Percentiles rank a stretch among this genome's conserved stretches.
phyloP scores from a whole-genome alignment of 768 basidiomycete genomes.

The Hygrophoropsis aurantiaca region DNA sequence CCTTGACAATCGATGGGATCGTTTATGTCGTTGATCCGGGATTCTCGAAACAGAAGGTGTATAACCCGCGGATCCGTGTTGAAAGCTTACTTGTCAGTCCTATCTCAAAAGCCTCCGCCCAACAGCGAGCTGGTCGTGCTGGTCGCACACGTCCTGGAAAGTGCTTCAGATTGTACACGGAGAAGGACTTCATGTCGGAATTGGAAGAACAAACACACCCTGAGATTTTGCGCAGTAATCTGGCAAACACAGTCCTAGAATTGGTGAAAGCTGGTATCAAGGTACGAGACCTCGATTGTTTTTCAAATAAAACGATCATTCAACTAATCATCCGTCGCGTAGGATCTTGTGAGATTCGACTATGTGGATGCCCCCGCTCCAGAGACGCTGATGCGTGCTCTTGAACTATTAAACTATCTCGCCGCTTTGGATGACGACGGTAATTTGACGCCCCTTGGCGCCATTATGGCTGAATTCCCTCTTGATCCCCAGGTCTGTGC shows the following conservation, averaged over 20 bases:
- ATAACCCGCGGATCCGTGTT: constrained; percentile 95
- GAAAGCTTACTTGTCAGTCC: constrained; percentile 92
- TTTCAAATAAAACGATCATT: constrained; percentile 1
- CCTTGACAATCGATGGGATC: constrained; percentile 96
- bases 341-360: constrained; percentile 84
- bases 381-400: constrained; percentile 94
- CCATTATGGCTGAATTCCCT: constrained; percentile 97
- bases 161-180: constrained; percentile 95
- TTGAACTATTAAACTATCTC: constrained; percentile 91
- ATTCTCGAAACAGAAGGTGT: constrained; percentile 97
- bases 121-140: constrained; percentile 94
- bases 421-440: constrained; percentile 94
- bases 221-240: constrained; percentile 90
- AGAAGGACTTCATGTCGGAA: constrained; percentile 95
- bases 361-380: constrained; percentile 94
- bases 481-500: constrained; percentile 89
- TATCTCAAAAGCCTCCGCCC: constrained; percentile 95
- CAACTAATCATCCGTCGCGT: background rate
- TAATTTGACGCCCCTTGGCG: constrained; percentile 80
- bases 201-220: constrained; percentile 97
- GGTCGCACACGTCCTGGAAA: constrained; percentile 96
- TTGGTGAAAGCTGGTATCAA: constrained; percentile 93
- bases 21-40: constrained; percentile 99
- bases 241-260: constrained; percentile 92
- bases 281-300: constrained; percentile 34